Conservation (phyloP, 179 eudicot genomes). For the Beta lomatogona region DNA sequence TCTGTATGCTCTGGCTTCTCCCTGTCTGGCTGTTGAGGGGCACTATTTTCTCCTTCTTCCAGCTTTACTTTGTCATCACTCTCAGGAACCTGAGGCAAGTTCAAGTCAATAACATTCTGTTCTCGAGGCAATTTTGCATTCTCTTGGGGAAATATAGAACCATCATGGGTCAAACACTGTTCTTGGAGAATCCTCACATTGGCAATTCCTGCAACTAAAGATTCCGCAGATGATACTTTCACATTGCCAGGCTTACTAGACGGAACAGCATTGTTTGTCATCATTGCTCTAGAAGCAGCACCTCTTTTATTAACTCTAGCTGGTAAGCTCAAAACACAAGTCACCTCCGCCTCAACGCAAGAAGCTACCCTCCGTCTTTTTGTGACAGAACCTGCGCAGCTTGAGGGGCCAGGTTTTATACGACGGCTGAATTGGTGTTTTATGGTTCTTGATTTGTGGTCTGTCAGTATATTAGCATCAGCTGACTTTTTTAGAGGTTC, state of each 20-base stretch:
- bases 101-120: constrained; percentile 36
- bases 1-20: not conserved
- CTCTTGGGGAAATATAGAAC: constrained; percentile 1
- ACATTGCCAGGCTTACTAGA: constrained; percentile 29
- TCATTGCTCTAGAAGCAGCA: not conserved
- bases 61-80: constrained; percentile 14
- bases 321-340: constrained; percentile 44
- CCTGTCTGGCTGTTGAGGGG: no score
- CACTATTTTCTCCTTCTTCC: not conserved
- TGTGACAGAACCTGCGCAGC: constrained; percentile 21
- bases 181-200: constrained; percentile 24
- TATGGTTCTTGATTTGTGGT: constrained; percentile 34
- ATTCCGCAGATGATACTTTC: constrained; percentile 16
- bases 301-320: constrained; percentile 20
- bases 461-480: constrained; percentile 21
- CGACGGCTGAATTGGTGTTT: constrained; percentile 44
- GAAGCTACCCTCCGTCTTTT: constrained; percentile 43
- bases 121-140: constrained; percentile 17
- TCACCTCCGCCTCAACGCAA: constrained; percentile 33
- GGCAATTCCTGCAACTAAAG: constrained; percentile 22
- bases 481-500: constrained; percentile 14
- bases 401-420: constrained; percentile 20
- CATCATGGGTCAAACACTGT: not conserved
- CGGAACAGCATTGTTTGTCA: not conserved
- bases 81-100: constrained; percentile 37